A percentile compares a stretch with the other conserved stretches of the same genome.
Evolutionary conservation across 1,284 basidiomycete genomes (phyloP).

Genomic region (Retiboletus flavoniger): DNA sequence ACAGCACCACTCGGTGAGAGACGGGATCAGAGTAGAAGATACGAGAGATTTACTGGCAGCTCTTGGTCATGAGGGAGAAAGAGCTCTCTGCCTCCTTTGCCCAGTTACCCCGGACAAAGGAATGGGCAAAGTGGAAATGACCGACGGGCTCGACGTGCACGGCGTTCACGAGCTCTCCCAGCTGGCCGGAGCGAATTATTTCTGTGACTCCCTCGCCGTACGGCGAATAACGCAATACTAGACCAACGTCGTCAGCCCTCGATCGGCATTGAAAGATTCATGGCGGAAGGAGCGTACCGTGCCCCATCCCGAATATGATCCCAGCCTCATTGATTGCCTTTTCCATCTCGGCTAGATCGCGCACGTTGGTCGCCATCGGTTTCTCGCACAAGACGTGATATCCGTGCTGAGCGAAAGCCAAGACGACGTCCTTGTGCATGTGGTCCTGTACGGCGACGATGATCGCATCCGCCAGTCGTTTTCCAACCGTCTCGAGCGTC

Average conservation of each 20-base stretch:
- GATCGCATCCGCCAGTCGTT: slow-evolving; percentile 76
- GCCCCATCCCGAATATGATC: slow-evolving; percentile 81
- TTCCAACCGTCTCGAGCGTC: slow-evolving; percentile 57
- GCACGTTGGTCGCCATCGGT: slow-evolving; percentile 77
- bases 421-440: slow-evolving; percentile 71
- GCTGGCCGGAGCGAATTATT: slow-evolving; percentile 64
- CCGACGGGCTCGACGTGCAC: slow-evolving; percentile 79
- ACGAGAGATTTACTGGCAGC: slow-evolving; percentile 68
- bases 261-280: not conserved
- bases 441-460: slow-evolving; percentile 76
- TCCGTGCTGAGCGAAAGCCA: slow-evolving; percentile 74
- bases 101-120: slow-evolving; percentile 84
- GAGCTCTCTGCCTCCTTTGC: slow-evolving; percentile 63
- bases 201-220: slow-evolving; percentile 72
- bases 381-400: slow-evolving; percentile 90
- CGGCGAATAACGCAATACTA: slow-evolving; percentile 83
- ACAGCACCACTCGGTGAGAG: slow-evolving; percentile 3
- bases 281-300: slow-evolving; percentile 49
- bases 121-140: slow-evolving; percentile 83
- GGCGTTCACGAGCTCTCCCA: slow-evolving; percentile 78
- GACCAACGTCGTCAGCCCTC: not conserved
- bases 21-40: not conserved
- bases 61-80: slow-evolving; percentile 85
- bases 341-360: slow-evolving; percentile 76
- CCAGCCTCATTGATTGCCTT: slow-evolving; percentile 63